These are phyloP conservation scores for Aspergillus vadensis DNA, from an alignment of 2,329 filamentous ascomycete species.

Conservation along the genomic window DNA sequence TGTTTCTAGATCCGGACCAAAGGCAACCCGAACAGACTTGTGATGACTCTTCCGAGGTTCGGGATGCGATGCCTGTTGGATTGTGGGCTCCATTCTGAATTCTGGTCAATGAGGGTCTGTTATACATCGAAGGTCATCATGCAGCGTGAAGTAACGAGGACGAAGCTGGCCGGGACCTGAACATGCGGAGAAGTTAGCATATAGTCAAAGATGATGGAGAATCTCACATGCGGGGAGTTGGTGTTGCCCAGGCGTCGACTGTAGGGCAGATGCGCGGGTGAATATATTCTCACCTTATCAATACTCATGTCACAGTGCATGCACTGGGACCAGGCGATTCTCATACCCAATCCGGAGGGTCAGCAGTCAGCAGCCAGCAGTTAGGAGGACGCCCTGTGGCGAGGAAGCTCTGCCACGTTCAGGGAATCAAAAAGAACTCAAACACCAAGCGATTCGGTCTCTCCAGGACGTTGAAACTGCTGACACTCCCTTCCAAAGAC, in stretches of 20 bases:
- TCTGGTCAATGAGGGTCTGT: conserved; percentile 38
- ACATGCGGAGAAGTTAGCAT: not conserved
- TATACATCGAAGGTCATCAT: conserved; percentile 36
- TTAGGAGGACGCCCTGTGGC: not conserved
- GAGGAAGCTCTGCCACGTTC: not conserved
- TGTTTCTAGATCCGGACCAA: conserved; percentile 42
- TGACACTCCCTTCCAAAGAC: not conserved
- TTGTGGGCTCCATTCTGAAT: conserved; percentile 37
- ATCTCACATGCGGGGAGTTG: no score
- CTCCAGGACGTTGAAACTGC: not conserved
- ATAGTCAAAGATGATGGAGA: not conserved
- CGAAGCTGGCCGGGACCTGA: conserved; percentile 3
- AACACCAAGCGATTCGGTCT: not conserved
- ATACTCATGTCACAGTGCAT: conserved; percentile 20
- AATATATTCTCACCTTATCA: conserved; percentile 20
- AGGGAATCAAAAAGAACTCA: not conserved
- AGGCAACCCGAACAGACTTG: conserved; percentile 43
- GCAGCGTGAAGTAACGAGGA: conserved; percentile 14
- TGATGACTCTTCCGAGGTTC: conserved; percentile 35
- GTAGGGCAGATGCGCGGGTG: conserved; percentile 5
- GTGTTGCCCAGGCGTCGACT: not conserved
- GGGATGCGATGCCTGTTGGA: conserved; percentile 28
- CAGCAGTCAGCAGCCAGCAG: conserved; percentile 8
- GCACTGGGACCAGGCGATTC: conserved; percentile 15
- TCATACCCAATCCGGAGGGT: conserved; percentile 23